phyloP scores from a whole-genome alignment of 2,329 filamentous ascomycete species.

The Aspergillus sojae region DNA sequence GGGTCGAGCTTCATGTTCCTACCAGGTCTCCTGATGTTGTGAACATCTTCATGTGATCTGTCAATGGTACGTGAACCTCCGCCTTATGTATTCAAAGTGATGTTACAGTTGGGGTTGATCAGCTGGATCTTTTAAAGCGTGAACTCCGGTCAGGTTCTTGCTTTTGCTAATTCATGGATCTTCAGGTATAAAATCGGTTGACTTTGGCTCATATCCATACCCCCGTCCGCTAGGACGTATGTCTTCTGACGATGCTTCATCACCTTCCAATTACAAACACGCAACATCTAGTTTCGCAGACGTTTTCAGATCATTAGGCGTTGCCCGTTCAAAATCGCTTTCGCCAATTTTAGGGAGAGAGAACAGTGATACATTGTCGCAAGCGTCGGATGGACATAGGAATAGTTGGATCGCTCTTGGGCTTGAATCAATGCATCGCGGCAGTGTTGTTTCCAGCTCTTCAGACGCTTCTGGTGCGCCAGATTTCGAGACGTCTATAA shows the following conservation, averaged over 20 bases:
- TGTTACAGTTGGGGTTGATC: background rate
- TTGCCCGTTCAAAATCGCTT: constrained; percentile 41
- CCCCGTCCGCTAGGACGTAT: constrained; percentile 36
- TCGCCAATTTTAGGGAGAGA: constrained; percentile 38
- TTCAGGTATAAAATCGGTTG: constrained; percentile 23
- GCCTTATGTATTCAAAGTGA: background rate
- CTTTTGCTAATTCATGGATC: background rate
- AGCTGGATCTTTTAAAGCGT: constrained; percentile 1
- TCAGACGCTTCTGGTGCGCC: constrained; percentile 41
- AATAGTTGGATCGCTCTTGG: constrained; percentile 36
- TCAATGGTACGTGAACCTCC: constrained; percentile 18
- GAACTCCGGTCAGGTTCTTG: background rate
- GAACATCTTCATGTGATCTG: constrained; percentile 13
- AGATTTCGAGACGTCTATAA: constrained; percentile 42
- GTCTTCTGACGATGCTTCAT: constrained; percentile 47
- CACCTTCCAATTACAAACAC: constrained; percentile 37
- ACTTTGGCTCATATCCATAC: constrained; percentile 17
- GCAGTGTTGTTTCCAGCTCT: constrained; percentile 41
- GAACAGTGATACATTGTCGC: constrained; percentile 33
- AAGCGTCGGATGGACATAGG: constrained; percentile 37
- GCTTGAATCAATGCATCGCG: constrained; percentile 46
- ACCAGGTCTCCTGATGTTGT: constrained; percentile 13
- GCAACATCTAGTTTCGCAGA: constrained; percentile 44
- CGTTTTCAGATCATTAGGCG: constrained; percentile 47
- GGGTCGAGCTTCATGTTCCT: constrained; percentile 15